Evolutionary conservation across 176 grass and related monocot genomes (phyloP).

Genomic region (Aechmea fasciata): DNA sequence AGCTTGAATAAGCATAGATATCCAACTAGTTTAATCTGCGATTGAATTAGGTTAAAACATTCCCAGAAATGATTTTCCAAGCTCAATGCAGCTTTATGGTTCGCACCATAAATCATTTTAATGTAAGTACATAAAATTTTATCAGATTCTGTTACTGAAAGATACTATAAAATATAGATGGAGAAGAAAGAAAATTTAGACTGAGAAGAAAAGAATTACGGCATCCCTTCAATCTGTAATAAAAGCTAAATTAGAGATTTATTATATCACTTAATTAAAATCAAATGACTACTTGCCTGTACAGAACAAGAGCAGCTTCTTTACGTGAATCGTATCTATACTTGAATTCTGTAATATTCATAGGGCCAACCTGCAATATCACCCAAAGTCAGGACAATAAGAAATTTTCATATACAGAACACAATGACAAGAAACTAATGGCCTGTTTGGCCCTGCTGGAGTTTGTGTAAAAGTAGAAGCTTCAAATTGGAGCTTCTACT

Average conservation of each 20-base stretch:
- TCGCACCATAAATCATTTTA: too few species aligned
- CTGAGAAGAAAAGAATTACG: neutral
- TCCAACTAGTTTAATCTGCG: neutral
- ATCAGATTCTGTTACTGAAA: too few species aligned
- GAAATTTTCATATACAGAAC: slow-evolving; percentile 13
- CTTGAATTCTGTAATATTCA: slow-evolving; percentile 99
- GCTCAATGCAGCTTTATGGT: neutral
- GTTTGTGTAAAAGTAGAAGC: too few species aligned
- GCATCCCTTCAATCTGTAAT: neutral
- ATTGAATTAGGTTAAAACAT: neutral
- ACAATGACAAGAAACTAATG: neutral
- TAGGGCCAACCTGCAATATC: slow-evolving; percentile 62
- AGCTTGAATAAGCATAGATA: too few species aligned
- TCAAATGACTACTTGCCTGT: slow-evolving; percentile 41
- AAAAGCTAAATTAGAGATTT: neutral
- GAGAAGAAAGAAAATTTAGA: too few species aligned
- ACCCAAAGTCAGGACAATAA: slow-evolving; percentile 5
- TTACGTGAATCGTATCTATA: slow-evolving; percentile 86
- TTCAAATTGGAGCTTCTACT: too few species aligned
- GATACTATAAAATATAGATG: too few species aligned
- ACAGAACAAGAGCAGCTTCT: slow-evolving; percentile 87
- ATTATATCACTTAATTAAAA: too few species aligned
- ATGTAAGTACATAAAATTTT: too few species aligned
- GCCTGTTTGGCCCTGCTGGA: too few species aligned
- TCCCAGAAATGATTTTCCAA: neutral